Evolutionary conservation across 805 yeast species (phyloP), one percentile per base, ranked within the genome.

Genomic region (Pichia thaimueangensis): DNA sequence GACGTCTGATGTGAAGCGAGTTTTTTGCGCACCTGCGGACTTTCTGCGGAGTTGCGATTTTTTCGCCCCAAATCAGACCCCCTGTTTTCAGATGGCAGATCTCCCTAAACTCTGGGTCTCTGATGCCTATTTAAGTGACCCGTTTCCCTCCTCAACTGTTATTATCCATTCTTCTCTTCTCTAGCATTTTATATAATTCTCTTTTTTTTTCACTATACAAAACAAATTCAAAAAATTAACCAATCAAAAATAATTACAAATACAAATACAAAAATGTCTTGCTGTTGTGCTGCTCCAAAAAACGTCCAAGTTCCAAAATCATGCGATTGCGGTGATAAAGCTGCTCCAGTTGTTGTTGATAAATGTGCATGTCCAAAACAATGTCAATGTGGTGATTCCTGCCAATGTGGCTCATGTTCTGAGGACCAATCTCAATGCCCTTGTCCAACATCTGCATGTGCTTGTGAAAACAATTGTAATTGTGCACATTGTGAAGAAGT

Each of bases 361-460:
- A 35, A 31, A 19, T 46, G 49, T 28, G 34, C 30, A 9, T 44
- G 47, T 32, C 35, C 47, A 17, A 40, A 45, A 27, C 19, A 29
- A 22, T 45, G 47, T 15, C 42, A 41, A 30, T 41, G 47, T 34
- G 45, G 23, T n/a, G 39, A 29, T n/a, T 38, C 21, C 11, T 45
- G 47, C 24, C 36, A 40, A 11, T 45, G 47, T 31, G 36, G 32
- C 21, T 45, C 45, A 25, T 44, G 44, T 21, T 32, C 35, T 19
- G 38, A 30, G 9, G 38, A 45, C 22, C 40, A 37, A 21, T 19
- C 29, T 5, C 17, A 34, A 21, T 45, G 47, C 31, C 31, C 29
- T 4, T 45, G 47, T 24, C 42, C 45, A 10, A 45, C 47, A 3
- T 33, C 42, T 10, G 21, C 21, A n/a, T 45, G 47, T 17, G 20